These are phyloP conservation scores for Cytospora chrysosperma DNA, from an alignment of 2,329 filamentous ascomycete genomes.

Conservation along the genomic window DNA sequence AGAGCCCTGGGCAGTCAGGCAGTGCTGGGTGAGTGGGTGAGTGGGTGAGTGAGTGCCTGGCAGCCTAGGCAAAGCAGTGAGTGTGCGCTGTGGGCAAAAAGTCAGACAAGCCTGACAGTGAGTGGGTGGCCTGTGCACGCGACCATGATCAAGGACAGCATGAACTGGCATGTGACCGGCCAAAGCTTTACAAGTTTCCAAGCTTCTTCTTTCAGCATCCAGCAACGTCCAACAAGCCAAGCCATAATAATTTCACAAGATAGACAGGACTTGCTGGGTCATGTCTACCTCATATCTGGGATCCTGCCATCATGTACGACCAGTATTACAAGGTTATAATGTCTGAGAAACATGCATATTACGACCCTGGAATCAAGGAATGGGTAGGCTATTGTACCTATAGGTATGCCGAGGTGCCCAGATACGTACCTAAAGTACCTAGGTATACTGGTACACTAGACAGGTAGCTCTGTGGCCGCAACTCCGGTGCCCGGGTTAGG, in stretches of 20 bases:
- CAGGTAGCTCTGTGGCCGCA: too few species aligned
- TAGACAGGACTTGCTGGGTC: not conserved
- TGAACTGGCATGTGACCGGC: constrained; percentile 17
- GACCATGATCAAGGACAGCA: constrained; percentile 1
- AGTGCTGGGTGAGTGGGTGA: too few species aligned
- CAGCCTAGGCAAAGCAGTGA: not conserved
- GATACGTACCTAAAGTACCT: not conserved
- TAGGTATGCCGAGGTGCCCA: not conserved
- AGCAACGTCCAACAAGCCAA: too few species aligned
- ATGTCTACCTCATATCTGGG: not conserved
- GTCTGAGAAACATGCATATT: too few species aligned
- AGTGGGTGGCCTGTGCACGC: constrained; percentile 21
- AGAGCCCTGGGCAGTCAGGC: too few species aligned
- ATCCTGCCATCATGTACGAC: not conserved
- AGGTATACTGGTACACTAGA: not conserved
- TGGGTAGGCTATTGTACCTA: too few species aligned
- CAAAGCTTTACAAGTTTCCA: too few species aligned
- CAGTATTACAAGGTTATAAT: not conserved
- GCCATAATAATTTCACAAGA: not conserved
- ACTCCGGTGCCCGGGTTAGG: not conserved
- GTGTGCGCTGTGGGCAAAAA: not conserved
- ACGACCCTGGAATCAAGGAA: too few species aligned
- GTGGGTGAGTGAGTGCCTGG: too few species aligned
- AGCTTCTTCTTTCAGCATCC: constrained; percentile 16
- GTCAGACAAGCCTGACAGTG: too few species aligned